Percentiles rank a stretch among this genome's conserved stretches.
phyloP scores from a whole-genome alignment of 148 eudicot species.

The Chenopodium formosanum region DNA sequence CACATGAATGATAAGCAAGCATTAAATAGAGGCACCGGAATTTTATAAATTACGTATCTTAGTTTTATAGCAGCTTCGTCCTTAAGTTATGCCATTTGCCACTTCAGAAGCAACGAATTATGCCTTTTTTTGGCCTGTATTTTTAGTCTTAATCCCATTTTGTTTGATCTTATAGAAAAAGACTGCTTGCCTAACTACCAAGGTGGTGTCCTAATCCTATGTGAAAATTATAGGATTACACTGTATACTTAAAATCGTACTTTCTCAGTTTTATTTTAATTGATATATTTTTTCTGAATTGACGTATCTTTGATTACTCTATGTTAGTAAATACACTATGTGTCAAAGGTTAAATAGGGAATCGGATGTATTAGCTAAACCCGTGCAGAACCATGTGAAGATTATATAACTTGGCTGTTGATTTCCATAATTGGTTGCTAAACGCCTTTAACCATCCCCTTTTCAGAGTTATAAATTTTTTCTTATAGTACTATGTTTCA shows the following conservation, averaged over 20 bases:
- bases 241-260: neutral
- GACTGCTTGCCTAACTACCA: neutral
- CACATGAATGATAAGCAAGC: slow-evolving; percentile 28
- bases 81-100: slow-evolving; percentile 27
- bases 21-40: slow-evolving; percentile 24
- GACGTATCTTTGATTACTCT: too few relatives aligned
- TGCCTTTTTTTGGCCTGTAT: neutral
- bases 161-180: neutral
- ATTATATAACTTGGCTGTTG: neutral
- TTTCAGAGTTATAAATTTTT: too few relatives aligned
- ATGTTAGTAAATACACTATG: too few relatives aligned
- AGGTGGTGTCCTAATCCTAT: neutral
- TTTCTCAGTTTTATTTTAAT: too few relatives aligned
- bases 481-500: neutral
- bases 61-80: slow-evolving; percentile 15
- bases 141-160: neutral
- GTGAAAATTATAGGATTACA: too few relatives aligned
- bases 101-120: slow-evolving; percentile 2
- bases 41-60: neutral
- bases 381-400: too few relatives aligned
- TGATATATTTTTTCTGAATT: too few relatives aligned
- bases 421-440: neutral
- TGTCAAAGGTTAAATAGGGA: too few relatives aligned
- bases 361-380: too few relatives aligned
- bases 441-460: neutral